Evolutionary conservation across 164 flowering plant genomes (phyloP).

Genomic region (Chloranthus sessilifolius): DNA sequence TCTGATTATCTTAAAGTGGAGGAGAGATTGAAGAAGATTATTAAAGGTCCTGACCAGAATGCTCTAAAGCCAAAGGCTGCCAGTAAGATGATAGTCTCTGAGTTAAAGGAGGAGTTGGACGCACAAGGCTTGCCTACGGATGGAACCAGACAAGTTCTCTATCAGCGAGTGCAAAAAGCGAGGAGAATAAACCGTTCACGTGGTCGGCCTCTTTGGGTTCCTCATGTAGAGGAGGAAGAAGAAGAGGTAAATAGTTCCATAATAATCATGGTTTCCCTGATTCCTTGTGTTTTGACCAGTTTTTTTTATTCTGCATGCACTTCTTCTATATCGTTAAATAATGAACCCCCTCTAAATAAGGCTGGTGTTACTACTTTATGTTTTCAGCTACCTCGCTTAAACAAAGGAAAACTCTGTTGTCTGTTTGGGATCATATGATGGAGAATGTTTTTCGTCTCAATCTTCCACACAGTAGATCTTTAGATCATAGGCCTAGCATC

Average conservation of each 20-base stretch:
- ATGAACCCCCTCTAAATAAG: no score
- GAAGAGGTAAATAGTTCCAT: constrained; percentile 55
- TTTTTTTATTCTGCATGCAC: not conserved
- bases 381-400: not conserved
- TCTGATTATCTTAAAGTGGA: constrained; percentile 69
- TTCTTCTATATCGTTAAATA: not conserved
- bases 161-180: constrained; percentile 97
- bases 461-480: no score
- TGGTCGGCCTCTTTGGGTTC: constrained; percentile 98
- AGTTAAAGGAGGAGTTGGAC: constrained; percentile 88
- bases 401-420: no score
- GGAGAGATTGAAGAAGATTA: constrained; percentile 70
- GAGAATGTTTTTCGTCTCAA: no score
- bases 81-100: constrained; percentile 91
- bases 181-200: constrained; percentile 97
- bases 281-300: not conserved
- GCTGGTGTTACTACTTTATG: not conserved
- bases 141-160: constrained; percentile 95
- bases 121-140: constrained; percentile 92
- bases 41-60: constrained; percentile 82
- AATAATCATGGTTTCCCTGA: not conserved
- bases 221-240: constrained; percentile 91
- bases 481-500: no score
- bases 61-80: constrained; percentile 95
- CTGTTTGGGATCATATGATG: no score